A percentile compares a stretch with the other conserved stretches of the same genome.
Evolutionary conservation across 352 stramenopile genomes (phyloP).

Genomic region (Globisporangium cystogenes): DNA sequence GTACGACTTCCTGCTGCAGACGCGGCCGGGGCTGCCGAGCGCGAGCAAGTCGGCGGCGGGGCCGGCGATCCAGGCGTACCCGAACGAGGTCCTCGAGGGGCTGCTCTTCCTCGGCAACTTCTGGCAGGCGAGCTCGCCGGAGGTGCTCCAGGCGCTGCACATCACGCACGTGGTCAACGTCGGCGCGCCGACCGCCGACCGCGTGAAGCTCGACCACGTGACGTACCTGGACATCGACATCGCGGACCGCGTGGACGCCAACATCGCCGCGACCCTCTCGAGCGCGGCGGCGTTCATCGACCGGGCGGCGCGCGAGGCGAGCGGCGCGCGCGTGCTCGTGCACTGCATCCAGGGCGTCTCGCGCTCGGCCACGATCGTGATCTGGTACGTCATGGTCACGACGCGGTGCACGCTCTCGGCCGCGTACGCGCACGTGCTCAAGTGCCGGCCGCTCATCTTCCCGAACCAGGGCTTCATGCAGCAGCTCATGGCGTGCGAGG

Average conservation of each 20-base stretch:
- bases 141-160: slow-evolving; percentile 41
- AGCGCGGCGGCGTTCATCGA: slow-evolving; percentile 54
- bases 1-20: slow-evolving; percentile 61
- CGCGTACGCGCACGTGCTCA: slow-evolving; percentile 77
- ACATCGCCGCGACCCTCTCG: slow-evolving; percentile 51
- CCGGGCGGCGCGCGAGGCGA: slow-evolving; percentile 13
- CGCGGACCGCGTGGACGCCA: slow-evolving; percentile 49
- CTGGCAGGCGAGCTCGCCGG: slow-evolving; percentile 66
- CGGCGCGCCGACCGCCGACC: slow-evolving; percentile 52
- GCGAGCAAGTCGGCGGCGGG: background rate
- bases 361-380: slow-evolving; percentile 67
- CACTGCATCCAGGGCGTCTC: slow-evolving; percentile 82
- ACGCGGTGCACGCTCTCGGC: slow-evolving; percentile 67
- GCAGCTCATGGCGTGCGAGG: slow-evolving; percentile 65
- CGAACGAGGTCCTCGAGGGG: slow-evolving; percentile 69
- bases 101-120: slow-evolving; percentile 79
- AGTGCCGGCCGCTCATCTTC: slow-evolving; percentile 71
- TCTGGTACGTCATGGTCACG: slow-evolving; percentile 77
- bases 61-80: slow-evolving; percentile 34
- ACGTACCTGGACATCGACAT: slow-evolving; percentile 64
- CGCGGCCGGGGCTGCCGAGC: slow-evolving; percentile 2
- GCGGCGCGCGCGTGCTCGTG: slow-evolving; percentile 53
- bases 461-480: slow-evolving; percentile 78
- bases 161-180: slow-evolving; percentile 80
- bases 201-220: slow-evolving; percentile 44